Evolutionary conservation across 495 filamentous ascomycete species (phyloP).

Genomic region (Tricharina praecox): DNA sequence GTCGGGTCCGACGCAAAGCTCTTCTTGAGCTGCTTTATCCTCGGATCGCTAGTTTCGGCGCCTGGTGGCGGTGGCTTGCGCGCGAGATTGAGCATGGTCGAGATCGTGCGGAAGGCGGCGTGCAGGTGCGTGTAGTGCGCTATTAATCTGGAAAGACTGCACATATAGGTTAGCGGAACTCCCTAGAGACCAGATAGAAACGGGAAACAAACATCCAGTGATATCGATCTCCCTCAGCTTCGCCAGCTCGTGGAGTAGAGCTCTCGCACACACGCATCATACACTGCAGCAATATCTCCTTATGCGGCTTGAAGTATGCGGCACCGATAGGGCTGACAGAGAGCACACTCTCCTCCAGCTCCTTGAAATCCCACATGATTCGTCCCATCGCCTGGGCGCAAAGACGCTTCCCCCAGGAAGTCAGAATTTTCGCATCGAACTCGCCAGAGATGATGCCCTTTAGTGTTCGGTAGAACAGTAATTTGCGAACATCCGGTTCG

Average conservation of each 20-base stretch:
- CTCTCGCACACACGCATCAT: conserved; percentile 20
- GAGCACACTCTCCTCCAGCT: conserved; percentile 25
- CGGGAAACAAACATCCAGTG: conserved; percentile 23
- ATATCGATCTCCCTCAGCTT: conserved; percentile 19
- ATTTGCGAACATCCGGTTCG: conserved; percentile 11
- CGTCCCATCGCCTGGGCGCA: conserved; percentile 27
- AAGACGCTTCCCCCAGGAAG: conserved; percentile 25
- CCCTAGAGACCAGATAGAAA: too few species aligned
- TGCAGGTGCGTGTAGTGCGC: conserved; percentile 27
- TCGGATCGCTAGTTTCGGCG: conserved; percentile 10
- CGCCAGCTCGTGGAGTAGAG: conserved; percentile 13
- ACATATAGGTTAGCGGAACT: too few species aligned
- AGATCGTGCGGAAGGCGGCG: conserved; percentile 24
- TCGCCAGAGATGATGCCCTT: conserved; percentile 23
- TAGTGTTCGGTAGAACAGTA: conserved; percentile 22
- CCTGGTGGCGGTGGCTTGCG: conserved; percentile 17
- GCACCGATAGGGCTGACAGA: not conserved
- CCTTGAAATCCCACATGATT: conserved; percentile 28
- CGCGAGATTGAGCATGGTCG: conserved; percentile 24
- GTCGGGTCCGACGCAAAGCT: conserved; percentile 19
- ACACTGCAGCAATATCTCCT: conserved; percentile 18
- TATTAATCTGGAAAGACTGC: conserved; percentile 22
- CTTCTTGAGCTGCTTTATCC: conserved; percentile 12
- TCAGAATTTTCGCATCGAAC: conserved; percentile 14
- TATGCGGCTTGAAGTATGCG: conserved; percentile 18